These are phyloP conservation scores for Kurtzmaniella cleridarum DNA, from an alignment of 805 yeast genomes.

Conservation along the genomic window DNA sequence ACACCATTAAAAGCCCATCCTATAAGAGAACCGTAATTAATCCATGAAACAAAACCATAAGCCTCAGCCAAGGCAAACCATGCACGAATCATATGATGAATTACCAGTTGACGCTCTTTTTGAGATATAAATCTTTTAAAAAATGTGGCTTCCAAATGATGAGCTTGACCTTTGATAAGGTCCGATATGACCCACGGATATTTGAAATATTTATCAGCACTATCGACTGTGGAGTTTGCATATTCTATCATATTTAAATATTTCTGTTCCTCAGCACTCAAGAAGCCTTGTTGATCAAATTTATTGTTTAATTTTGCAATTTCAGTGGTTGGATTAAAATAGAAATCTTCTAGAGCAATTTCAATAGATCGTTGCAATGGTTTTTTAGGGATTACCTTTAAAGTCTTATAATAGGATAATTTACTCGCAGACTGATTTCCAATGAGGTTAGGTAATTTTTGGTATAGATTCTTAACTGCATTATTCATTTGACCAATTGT, in stretches of 20 bases:
- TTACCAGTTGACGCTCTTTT: slow-evolving; percentile 31
- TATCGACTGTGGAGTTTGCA: slow-evolving; percentile 15
- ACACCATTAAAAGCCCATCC: slow-evolving; percentile 29
- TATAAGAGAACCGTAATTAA: slow-evolving; percentile 23
- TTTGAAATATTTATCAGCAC: slow-evolving; percentile 29
- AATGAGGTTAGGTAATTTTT: background rate
- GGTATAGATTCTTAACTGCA: background rate
- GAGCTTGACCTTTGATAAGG: slow-evolving; percentile 26
- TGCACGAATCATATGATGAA: slow-evolving; percentile 31
- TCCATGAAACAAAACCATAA: slow-evolving; percentile 22
- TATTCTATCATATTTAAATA: slow-evolving; percentile 26
- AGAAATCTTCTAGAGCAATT: slow-evolving; percentile 20
- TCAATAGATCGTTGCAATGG: slow-evolving; percentile 9
- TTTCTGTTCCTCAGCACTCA: slow-evolving; percentile 2
- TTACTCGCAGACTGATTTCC: background rate
- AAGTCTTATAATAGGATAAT: background rate
- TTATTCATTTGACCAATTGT: slow-evolving; percentile 4
- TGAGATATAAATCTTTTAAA: slow-evolving; percentile 30
- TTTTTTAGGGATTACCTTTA: slow-evolving; percentile 5
- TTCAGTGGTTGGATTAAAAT: slow-evolving; percentile 24
- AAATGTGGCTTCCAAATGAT: slow-evolving; percentile 31
- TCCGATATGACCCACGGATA: slow-evolving; percentile 37
- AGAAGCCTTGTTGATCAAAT: slow-evolving; percentile 4
- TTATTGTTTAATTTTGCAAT: slow-evolving; percentile 19
- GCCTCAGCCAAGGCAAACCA: slow-evolving; percentile 35